Conservation (phyloP, 768 basidiomycete species). For the Lactifluus pinguis region DNA sequence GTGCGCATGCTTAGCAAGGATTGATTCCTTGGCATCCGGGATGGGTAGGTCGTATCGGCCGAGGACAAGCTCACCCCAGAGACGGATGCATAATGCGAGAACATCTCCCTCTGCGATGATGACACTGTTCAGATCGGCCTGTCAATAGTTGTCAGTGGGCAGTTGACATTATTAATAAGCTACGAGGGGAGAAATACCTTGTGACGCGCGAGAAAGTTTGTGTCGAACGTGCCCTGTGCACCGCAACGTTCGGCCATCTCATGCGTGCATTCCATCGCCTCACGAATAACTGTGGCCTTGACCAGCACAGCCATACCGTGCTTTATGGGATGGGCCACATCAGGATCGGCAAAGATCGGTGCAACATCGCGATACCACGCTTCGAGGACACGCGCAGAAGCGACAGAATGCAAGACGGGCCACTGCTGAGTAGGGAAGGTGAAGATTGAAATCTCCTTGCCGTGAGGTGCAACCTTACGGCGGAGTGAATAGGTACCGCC, state of each 20-base stretch:
- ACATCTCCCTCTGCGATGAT: no score
- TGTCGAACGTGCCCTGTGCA: slow-evolving; percentile 14
- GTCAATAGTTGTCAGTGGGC: no score
- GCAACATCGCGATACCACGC: slow-evolving; percentile 10
- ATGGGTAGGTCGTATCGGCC: slow-evolving; percentile 11
- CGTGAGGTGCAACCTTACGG: background rate
- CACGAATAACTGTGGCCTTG: slow-evolving; percentile 7
- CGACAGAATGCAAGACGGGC: slow-evolving; percentile 6
- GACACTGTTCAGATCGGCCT: no score
- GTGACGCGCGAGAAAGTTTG: slow-evolving; percentile 2
- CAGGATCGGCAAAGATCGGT: background rate
- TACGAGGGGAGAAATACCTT: background rate
- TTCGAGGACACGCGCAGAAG: background rate
- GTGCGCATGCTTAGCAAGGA: slow-evolving; percentile 13
- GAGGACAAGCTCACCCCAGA: slow-evolving; percentile 19
- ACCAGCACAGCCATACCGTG: slow-evolving; percentile 6
- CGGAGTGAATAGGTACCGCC: slow-evolving; percentile 6
- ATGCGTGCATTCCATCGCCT: slow-evolving; percentile 1
- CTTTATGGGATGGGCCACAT: background rate
- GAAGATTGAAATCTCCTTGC: background rate
- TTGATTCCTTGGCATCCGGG: slow-evolving; percentile 7
- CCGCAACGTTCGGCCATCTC: slow-evolving; percentile 12
- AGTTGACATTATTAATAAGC: no score
- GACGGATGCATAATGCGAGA: slow-evolving; percentile 20
- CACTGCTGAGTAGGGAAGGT: slow-evolving; percentile 8